Conservation (phyloP, 2,329 filamentous ascomycete genomes). For the Cylindrodendrum hubeiense region DNA sequence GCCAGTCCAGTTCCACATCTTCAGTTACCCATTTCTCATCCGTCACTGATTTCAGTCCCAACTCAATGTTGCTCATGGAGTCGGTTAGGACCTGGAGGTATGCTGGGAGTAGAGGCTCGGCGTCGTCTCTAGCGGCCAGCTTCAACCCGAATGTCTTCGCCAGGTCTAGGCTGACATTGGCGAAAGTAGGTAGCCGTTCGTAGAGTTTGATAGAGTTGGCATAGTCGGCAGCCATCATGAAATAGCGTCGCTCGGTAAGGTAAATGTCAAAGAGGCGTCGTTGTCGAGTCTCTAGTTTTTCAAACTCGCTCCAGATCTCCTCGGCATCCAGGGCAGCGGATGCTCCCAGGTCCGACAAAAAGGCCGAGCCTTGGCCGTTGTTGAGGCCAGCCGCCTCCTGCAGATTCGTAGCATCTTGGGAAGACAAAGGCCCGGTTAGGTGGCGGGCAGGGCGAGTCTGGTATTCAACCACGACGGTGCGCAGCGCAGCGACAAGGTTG, state of each 20-base stretch:
- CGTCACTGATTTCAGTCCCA: conserved; percentile 63
- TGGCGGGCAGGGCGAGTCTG: conserved; percentile 82
- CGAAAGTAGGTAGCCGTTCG: conserved; percentile 51
- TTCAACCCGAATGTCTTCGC: conserved; percentile 48
- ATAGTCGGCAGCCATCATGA: conserved; percentile 73
- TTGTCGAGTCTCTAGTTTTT: conserved; percentile 71
- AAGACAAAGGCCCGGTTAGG: conserved; percentile 78
- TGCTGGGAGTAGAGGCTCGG: conserved; percentile 60
- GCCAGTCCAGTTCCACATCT: conserved; percentile 70
- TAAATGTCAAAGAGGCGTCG: conserved; percentile 79
- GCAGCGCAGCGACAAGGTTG: conserved; percentile 84
- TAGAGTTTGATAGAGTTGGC: conserved; percentile 63
- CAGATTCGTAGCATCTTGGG: conserved; percentile 82
- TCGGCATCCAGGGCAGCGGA: conserved; percentile 63
- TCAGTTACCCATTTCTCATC: conserved; percentile 65
- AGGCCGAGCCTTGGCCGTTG: conserved; percentile 68
- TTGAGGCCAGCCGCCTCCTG: conserved; percentile 78
- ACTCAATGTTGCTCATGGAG: conserved; percentile 63
- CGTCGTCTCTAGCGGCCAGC: conserved; percentile 48
- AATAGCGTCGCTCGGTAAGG: conserved; percentile 77
- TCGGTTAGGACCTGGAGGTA: conserved; percentile 62
- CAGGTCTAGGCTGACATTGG: conserved; percentile 43
- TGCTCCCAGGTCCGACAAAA: conserved; percentile 66
- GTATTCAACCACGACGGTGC: conserved; percentile 85
- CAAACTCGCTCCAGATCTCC: conserved; percentile 69